These are phyloP conservation scores for Pythium grandisporangium DNA, from an alignment of 352 stramenopile species.

Conservation along the genomic window DNA sequence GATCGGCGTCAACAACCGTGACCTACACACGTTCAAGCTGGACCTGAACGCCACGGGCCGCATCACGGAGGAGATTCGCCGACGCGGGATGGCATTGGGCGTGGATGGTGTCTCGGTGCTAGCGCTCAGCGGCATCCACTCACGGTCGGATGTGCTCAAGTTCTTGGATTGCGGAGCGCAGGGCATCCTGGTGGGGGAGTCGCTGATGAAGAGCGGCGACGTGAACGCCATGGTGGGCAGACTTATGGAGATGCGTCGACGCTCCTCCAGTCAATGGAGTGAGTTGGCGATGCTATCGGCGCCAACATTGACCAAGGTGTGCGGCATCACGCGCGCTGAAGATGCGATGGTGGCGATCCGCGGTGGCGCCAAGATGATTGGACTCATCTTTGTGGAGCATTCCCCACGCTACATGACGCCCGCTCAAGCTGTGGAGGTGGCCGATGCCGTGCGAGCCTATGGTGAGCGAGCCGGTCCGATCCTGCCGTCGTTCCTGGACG, in stretches of 20 bases:
- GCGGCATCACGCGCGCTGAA: conserved; percentile 91
- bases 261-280: too few species aligned
- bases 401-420: conserved; percentile 84
- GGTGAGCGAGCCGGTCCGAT: conserved; percentile 84
- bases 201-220: conserved; percentile 95
- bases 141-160: conserved; percentile 85
- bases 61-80: conserved; percentile 77
- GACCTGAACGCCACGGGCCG: conserved; percentile 93
- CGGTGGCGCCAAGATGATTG: conserved; percentile 93
- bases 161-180: conserved; percentile 86
- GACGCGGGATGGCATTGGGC: conserved; percentile 58
- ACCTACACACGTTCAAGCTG: conserved; percentile 98
- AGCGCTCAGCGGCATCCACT: conserved; percentile 95
- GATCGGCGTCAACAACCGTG: conserved; percentile 98
- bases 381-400: conserved; percentile 94
- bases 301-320: conserved; percentile 88
- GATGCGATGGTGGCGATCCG: conserved; percentile 90
- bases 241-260: conserved; percentile 32
- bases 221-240: conserved; percentile 78
- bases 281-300: conserved; percentile 13
- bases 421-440: conserved; percentile 87
- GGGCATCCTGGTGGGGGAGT: conserved; percentile 95
- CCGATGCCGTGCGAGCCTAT: conserved; percentile 89
- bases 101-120: conserved; percentile 81
- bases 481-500: conserved; percentile 31